Evolutionary conservation across 1,284 basidiomycete species (phyloP).

Genomic region (Apiotrichum akiyoshidainum): DNA sequence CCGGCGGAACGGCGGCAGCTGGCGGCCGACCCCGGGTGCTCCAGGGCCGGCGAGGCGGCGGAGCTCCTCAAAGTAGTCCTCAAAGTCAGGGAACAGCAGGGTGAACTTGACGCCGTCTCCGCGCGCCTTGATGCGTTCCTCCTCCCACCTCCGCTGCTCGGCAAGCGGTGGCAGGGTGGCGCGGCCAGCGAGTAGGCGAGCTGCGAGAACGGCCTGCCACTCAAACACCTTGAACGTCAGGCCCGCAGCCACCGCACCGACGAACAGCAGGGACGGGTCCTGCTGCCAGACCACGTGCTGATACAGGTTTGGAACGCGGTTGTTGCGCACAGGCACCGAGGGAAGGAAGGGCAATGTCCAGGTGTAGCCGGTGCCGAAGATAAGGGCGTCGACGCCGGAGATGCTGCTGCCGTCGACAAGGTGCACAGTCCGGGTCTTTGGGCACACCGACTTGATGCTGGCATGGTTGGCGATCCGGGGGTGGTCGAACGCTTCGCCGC

Average conservation of each 20-base stretch:
- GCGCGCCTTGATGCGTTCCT: constrained; percentile 1
- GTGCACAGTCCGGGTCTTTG: constrained; percentile 3
- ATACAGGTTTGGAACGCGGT: constrained; percentile 54
- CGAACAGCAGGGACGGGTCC: constrained; percentile 55
- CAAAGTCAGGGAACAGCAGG: constrained; percentile 8
- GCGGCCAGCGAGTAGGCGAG: constrained; percentile 28
- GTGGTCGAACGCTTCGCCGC: constrained; percentile 11
- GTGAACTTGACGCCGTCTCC: constrained; percentile 11
- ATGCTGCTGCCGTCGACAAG: constrained; percentile 8
- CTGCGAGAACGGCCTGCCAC: constrained; percentile 35
- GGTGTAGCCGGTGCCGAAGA: constrained; percentile 17
- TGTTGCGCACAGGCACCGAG: constrained; percentile 50
- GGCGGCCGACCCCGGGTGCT: constrained; percentile 2
- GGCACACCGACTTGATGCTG: constrained; percentile 4
- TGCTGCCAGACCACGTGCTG: constrained; percentile 56
- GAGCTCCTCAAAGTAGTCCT: constrained; percentile 14
- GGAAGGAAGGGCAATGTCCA: constrained; percentile 16
- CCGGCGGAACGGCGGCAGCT: constrained; percentile 8
- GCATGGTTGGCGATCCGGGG: constrained; percentile 6
- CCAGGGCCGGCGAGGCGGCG: constrained; percentile 2
- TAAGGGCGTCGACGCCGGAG: constrained; percentile 13
- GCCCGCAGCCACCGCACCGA: constrained; percentile 35
- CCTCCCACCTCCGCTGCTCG: constrained; percentile 10
- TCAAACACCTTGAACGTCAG: constrained; percentile 41
- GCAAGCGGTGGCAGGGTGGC: constrained; percentile 26